Percentiles rank a stretch among this genome's conserved stretches.
Conservation (phyloP, 495 filamentous ascomycete genomes). For the Aspergillus homomorphus region DNA sequence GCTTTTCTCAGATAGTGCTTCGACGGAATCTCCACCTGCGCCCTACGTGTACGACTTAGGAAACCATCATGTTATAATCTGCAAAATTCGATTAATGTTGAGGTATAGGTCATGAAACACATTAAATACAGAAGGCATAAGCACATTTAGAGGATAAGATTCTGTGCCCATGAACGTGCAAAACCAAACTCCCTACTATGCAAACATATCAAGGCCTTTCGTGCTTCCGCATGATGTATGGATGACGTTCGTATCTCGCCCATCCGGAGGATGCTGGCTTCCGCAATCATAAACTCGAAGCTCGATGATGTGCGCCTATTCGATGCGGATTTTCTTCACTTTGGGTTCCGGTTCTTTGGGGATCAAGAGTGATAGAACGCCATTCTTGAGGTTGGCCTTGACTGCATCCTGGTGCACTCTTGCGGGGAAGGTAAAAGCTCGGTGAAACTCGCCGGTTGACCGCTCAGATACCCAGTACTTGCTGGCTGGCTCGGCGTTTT, state of each 20-base stretch:
- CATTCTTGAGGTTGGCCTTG: conserved; percentile 70
- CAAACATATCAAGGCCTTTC: not conserved
- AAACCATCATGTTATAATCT: no score
- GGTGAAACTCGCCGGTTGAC: conserved; percentile 72
- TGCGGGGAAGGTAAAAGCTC: conserved; percentile 72
- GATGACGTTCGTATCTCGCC: no score
- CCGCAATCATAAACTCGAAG: not conserved
- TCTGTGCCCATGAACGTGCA: not conserved
- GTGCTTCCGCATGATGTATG: no score
- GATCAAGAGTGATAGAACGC: conserved; percentile 66
- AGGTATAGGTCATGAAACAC: no score
- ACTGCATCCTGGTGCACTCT: conserved; percentile 75
- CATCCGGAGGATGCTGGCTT: no score
- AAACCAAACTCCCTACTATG: not conserved
- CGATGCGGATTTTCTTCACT: conserved; percentile 54
- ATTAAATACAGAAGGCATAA: no score
- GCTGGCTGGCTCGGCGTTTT: conserved; percentile 37
- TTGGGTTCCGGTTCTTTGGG: conserved; percentile 66
- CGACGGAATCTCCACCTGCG: no score
- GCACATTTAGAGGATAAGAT: no score
- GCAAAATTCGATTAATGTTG: no score
- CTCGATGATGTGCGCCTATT: conserved; percentile 42
- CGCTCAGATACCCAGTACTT: conserved; percentile 84
- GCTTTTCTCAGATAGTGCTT: no score
- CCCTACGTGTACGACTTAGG: no score